Percentiles rank a stretch among this genome's conserved stretches.
These are phyloP conservation scores for Trichoderma harzianum DNA, from an alignment of 2,329 filamentous ascomycete genomes.

Conservation along the genomic window DNA sequence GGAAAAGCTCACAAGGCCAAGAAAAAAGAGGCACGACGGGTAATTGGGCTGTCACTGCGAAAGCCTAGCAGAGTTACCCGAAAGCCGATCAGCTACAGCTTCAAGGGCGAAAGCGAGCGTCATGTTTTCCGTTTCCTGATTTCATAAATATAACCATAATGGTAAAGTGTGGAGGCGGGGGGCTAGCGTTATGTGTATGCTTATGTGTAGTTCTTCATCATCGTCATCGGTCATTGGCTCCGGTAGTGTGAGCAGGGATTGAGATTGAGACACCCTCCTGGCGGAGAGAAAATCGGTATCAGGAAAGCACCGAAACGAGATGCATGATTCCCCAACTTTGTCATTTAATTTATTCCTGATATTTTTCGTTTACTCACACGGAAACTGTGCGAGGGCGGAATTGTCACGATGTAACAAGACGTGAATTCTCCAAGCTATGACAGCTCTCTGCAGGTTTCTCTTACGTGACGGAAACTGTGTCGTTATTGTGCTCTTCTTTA, in stretches of 20 bases:
- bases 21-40: background rate
- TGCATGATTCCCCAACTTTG: background rate
- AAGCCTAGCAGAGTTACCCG: background rate
- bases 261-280: background rate
- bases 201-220: background rate
- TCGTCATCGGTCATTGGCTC: background rate
- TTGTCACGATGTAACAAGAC: background rate
- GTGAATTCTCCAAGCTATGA: background rate
- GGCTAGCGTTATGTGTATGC: background rate
- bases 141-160: constrained; percentile 8
- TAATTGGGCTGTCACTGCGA: background rate
- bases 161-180: background rate
- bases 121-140: background rate
- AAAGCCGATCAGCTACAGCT: background rate
- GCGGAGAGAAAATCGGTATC: background rate
- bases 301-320: background rate
- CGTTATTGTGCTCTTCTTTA: background rate
- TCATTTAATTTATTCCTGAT: background rate
- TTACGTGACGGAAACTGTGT: background rate
- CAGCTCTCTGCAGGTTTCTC: background rate
- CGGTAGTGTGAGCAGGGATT: background rate
- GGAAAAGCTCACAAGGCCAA: background rate
- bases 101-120: background rate
- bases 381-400: background rate
- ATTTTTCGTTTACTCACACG: background rate